Evolutionary conservation across 2,329 filamentous ascomycete species (phyloP).

Genomic region (Cryphonectria japonica): DNA sequence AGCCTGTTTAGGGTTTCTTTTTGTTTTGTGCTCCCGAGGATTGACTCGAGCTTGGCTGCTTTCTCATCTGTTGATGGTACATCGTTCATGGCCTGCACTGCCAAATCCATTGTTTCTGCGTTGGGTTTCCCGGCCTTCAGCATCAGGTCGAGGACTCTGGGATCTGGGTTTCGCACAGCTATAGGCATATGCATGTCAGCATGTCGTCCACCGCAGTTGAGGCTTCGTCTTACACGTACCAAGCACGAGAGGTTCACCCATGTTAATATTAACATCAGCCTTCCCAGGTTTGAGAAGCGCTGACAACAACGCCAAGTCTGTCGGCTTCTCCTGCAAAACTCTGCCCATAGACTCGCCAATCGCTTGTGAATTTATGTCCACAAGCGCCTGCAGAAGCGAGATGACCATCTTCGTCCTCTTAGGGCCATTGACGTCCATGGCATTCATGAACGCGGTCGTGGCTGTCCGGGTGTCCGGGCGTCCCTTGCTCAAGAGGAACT

Average conservation of each 20-base stretch:
- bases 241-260: constrained; percentile 47
- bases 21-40: constrained; percentile 49
- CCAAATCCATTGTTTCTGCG: constrained; percentile 47
- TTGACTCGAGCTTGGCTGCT: constrained; percentile 51
- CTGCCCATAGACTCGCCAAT: constrained; percentile 48
- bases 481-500: constrained; percentile 48
- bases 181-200: constrained; percentile 32
- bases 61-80: constrained; percentile 51
- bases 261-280: constrained; percentile 56
- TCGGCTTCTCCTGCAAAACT: constrained; percentile 48
- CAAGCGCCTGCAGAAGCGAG: constrained; percentile 51
- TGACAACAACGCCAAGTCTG: constrained; percentile 54
- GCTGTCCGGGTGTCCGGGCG: constrained; percentile 50
- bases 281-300: constrained; percentile 55
- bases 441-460: constrained; percentile 51
- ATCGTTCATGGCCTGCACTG: constrained; percentile 47
- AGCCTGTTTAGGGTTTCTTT: constrained; percentile 49
- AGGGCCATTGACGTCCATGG: constrained; percentile 46
- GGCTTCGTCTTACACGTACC: constrained; percentile 34
- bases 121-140: constrained; percentile 51
- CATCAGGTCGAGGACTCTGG: constrained; percentile 52
- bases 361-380: constrained; percentile 41
- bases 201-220: neutral
- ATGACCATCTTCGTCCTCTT: constrained; percentile 51
- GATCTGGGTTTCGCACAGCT: constrained; percentile 49